Base-by-base conservation (phyloP, 768 basidiomycete genomes). In the Tephrocybe rancida region DNA sequence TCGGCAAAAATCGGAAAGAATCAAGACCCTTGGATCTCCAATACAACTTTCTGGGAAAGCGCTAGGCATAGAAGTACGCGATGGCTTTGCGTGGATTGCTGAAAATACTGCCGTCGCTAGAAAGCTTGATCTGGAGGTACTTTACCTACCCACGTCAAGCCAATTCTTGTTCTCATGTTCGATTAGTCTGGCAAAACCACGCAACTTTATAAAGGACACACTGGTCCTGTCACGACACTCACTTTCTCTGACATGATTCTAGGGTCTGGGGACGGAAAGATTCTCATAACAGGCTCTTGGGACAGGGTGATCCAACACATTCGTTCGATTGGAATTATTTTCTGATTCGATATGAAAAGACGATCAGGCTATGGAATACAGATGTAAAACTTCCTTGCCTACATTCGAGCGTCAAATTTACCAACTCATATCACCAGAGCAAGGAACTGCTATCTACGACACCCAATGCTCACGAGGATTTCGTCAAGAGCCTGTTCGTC, bases 241-340 rank as follows among this genome's bases (percentile, higher is more conserved):
- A 84, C 85, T 5, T 88, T 98, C 62, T 81, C 72, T 58, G 75
- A 83, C 57, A 73, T 68, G 50, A 59, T 50, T 14, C 55, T 60
- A 22, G 72, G 74, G 10, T 71, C 75, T 32, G 73, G 68, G 13
- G 72, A 78, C 52, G 70, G 66, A 11, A 75, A 77, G 56, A 67
- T 89, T 7, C 71, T 99, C 32, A 80, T 98, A 57, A 93, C 91
- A 39, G 95, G 91, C 19, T 95, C 95, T 42, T 99, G 97, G 97
- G 97, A 99, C 67, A 87, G 84, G 71, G 91, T 84, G 35, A 54
- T 39, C 51, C 14, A 19, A 47, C 21, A 45, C 34, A 7, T 43
- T 55, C 52, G 24, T 13, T 41, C 27, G 11, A 19, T 34, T 10
- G n/a, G 8, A 19, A 8, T 41, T 29, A 29, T 21, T 50, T 24